Evolutionary conservation across 768 basidiomycete species (phyloP).

Genomic region (Leccinellum albellum): DNA sequence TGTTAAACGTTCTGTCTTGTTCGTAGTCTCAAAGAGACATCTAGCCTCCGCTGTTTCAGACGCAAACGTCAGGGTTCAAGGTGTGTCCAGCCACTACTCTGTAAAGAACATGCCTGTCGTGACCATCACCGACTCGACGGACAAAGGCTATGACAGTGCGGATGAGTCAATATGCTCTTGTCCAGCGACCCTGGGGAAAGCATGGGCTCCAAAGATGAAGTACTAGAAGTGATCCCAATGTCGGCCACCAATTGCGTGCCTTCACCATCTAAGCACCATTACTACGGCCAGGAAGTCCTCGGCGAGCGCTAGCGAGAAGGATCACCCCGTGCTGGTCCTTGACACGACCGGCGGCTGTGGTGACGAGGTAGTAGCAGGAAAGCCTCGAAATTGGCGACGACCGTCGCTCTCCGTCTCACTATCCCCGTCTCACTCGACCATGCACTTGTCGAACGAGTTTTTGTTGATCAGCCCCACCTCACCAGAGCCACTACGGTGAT

Average conservation of each 20-base stretch:
- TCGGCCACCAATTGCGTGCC: slow-evolving; percentile 16
- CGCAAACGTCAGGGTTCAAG: background rate
- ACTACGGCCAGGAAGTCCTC: slow-evolving; percentile 16
- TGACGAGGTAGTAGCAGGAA: background rate
- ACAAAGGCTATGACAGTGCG: background rate
- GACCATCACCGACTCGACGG: slow-evolving; percentile 16
- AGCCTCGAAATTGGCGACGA: background rate
- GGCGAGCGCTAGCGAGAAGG: background rate
- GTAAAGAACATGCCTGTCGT: slow-evolving; percentile 16
- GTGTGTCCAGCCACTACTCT: background rate
- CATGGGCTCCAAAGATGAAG: background rate
- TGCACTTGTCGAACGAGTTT: slow-evolving; percentile 22
- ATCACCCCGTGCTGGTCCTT: background rate
- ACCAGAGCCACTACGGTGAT: background rate
- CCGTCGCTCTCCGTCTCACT: slow-evolving; percentile 15
- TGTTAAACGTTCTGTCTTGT: slow-evolving; percentile 22
- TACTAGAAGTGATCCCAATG: slow-evolving; percentile 13
- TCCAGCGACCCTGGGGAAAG: slow-evolving; percentile 4
- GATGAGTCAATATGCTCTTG: slow-evolving; percentile 5
- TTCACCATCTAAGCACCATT: slow-evolving; percentile 17
- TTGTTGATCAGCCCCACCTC: slow-evolving; percentile 13
- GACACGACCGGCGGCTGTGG: background rate
- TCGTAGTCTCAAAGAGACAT: slow-evolving; percentile 18
- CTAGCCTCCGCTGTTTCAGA: slow-evolving; percentile 20
- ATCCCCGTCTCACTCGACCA: slow-evolving; percentile 12